Percentiles rank a stretch among this genome's conserved stretches.
Evolutionary conservation across 163 green algal genomes (phyloP).

Genomic region (Chlorella variabilis): DNA sequence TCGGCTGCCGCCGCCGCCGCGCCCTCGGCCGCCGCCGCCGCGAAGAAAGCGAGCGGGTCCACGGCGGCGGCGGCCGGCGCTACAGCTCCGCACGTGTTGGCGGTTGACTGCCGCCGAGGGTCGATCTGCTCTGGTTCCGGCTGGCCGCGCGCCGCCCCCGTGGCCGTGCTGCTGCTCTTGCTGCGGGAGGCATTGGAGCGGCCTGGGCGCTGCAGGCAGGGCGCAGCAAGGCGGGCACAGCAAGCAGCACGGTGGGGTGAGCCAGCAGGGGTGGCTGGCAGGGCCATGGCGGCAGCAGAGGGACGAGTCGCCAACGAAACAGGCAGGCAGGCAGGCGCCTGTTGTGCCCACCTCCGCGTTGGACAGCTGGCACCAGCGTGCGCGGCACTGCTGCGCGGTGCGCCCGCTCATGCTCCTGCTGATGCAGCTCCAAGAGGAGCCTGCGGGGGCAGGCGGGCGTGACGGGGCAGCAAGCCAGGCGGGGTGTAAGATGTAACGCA

Average conservation of each 20-base stretch:
- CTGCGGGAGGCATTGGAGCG: slow-evolving; percentile 5
- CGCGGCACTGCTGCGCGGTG: slow-evolving; percentile 89
- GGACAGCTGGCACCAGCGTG: slow-evolving; percentile 71
- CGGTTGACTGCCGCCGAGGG: slow-evolving; percentile 25
- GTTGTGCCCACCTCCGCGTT: slow-evolving; percentile 21
- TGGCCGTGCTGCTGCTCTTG: background rate
- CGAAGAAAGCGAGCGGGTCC: background rate
- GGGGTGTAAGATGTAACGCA: background rate
- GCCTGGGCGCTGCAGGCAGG: slow-evolving; percentile 4
- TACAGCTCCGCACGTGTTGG: slow-evolving; percentile 12
- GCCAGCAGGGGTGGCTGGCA: background rate
- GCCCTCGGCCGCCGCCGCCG: background rate
- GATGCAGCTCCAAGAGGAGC: slow-evolving; percentile 77
- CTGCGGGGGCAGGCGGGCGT: slow-evolving; percentile 19
- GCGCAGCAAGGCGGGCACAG: background rate
- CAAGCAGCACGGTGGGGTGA: background rate
- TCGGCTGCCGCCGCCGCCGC: background rate
- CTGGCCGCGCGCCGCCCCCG: background rate
- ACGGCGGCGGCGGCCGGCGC: background rate
- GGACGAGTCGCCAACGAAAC: too few relatives aligned
- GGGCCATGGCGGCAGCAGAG: background rate
- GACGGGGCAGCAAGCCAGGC: background rate
- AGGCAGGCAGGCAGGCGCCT: too few relatives aligned
- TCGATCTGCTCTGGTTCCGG: background rate
- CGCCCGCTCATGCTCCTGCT: slow-evolving; percentile 69